Evolutionary conservation across 2,329 filamentous ascomycete species (phyloP).

Genomic region (Ceratocystis alfenasii): DNA sequence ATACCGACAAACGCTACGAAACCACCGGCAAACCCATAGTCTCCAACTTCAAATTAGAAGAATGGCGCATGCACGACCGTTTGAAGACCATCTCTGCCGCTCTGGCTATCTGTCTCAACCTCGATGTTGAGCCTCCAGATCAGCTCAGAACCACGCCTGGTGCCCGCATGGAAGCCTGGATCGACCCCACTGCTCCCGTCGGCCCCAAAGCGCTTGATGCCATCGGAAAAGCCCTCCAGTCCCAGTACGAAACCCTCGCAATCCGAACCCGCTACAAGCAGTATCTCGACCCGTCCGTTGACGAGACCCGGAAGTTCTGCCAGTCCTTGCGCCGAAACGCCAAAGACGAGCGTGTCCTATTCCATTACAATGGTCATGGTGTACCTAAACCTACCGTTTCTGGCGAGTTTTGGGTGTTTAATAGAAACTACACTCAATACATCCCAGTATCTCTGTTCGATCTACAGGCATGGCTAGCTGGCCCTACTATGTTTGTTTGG

Average conservation of each 20-base stretch:
- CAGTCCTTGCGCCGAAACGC: constrained; percentile 80
- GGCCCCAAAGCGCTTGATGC: constrained; percentile 79
- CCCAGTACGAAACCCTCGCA: constrained; percentile 90
- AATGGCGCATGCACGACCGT: constrained; percentile 95
- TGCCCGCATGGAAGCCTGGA: constrained; percentile 92
- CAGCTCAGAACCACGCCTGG: constrained; percentile 91
- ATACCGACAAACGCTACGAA: constrained; percentile 94
- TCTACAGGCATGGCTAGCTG: constrained; percentile 87
- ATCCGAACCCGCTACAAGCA: constrained; percentile 96
- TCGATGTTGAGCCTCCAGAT: constrained; percentile 93
- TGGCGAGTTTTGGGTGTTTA: constrained; percentile 98
- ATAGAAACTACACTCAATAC: constrained; percentile 97
- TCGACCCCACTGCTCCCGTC: constrained; percentile 72
- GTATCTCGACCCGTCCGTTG: constrained; percentile 88
- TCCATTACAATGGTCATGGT: constrained; percentile 97
- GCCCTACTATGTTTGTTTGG: constrained; percentile 92
- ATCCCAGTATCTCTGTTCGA: constrained; percentile 95
- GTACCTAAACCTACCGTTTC: constrained; percentile 91
- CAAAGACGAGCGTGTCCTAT: constrained; percentile 89
- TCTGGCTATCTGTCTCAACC: constrained; percentile 87
- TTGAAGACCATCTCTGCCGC: constrained; percentile 95
- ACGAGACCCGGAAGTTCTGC: constrained; percentile 95
- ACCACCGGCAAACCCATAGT: constrained; percentile 78
- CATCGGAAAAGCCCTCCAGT: constrained; percentile 91
- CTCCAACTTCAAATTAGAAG: constrained; percentile 55